Conservation (phyloP, 2,329 filamentous ascomycete species). For the Tolypocladium sp. region DNA sequence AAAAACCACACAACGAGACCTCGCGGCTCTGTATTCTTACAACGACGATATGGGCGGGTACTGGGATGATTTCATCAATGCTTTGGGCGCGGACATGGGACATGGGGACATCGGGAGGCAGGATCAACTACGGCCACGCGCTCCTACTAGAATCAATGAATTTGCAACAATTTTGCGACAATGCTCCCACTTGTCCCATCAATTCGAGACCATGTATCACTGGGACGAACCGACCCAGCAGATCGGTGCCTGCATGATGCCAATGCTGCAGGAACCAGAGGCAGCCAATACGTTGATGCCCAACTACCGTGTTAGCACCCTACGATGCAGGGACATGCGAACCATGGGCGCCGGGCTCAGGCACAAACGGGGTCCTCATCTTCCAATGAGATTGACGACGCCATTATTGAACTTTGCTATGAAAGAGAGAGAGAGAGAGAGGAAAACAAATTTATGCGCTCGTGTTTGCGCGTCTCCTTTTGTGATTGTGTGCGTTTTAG, state of each 20-base stretch:
- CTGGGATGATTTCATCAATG: neutral
- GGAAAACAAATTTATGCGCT: neutral
- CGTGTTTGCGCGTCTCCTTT: neutral
- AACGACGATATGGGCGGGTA: neutral
- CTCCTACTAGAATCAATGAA: neutral
- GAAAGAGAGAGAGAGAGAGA: neutral
- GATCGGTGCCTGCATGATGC: neutral
- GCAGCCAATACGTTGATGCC: neutral
- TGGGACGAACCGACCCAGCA: neutral
- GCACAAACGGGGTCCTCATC: neutral
- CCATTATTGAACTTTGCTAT: neutral
- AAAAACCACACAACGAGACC: neutral
- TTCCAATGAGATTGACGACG: neutral
- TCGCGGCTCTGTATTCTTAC: neutral
- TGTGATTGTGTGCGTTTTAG: neutral
- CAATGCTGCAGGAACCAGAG: conserved; percentile 1
- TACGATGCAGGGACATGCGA: conserved; percentile 1
- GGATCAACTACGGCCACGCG: neutral
- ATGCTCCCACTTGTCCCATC: neutral
- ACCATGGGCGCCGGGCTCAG: neutral
- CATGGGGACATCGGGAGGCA: neutral
- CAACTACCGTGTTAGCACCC: neutral
- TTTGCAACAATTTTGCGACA: neutral
- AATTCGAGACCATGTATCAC: neutral
- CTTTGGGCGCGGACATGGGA: neutral